Evolutionary conservation across 75 land plant species (phyloP).

Genomic region (Sequoiadendron giganteum): DNA sequence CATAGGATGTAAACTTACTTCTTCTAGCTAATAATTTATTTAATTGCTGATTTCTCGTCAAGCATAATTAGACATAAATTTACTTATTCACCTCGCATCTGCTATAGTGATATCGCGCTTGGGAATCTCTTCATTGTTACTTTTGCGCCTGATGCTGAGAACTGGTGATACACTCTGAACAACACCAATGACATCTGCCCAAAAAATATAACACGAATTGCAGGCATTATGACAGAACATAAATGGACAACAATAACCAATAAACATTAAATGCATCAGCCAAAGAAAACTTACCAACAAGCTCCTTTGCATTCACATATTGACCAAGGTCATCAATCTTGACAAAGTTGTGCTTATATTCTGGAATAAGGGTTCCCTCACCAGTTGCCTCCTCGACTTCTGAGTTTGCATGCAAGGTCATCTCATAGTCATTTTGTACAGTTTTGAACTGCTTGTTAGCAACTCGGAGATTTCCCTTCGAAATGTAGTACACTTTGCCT

Average conservation of each 20-base stretch:
- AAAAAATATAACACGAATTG: neutral
- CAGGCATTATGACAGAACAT: neutral
- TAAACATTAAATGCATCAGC: neutral
- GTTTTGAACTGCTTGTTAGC: conserved; percentile 92
- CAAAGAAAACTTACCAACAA: conserved; percentile 65
- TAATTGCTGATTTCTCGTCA: neutral
- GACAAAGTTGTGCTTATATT: conserved; percentile 68
- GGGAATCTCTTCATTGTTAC: conserved; percentile 78
- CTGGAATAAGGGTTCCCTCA: conserved; percentile 60
- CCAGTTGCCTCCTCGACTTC: conserved; percentile 75
- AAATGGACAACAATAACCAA: neutral
- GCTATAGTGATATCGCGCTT: conserved; percentile 94
- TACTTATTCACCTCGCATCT: conserved; percentile 68
- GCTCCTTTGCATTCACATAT: conserved; percentile 78
- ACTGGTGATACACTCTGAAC: conserved; percentile 77
- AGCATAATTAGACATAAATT: neutral
- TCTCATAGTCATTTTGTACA: conserved; percentile 95
- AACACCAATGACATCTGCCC: conserved; percentile 85
- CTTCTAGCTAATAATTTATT: neutral
- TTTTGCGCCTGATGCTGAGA: conserved; percentile 73
- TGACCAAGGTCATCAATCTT: conserved; percentile 75
- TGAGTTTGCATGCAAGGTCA: conserved; percentile 83
- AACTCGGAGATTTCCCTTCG: conserved; percentile 73
- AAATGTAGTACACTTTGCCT: conserved; percentile 94
- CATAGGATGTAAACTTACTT: no score